Evolutionary conservation across 163 green algal species (phyloP), one percentile per base, ranked within the genome.

Genomic region (Coccomyxa subellipsoidea): DNA sequence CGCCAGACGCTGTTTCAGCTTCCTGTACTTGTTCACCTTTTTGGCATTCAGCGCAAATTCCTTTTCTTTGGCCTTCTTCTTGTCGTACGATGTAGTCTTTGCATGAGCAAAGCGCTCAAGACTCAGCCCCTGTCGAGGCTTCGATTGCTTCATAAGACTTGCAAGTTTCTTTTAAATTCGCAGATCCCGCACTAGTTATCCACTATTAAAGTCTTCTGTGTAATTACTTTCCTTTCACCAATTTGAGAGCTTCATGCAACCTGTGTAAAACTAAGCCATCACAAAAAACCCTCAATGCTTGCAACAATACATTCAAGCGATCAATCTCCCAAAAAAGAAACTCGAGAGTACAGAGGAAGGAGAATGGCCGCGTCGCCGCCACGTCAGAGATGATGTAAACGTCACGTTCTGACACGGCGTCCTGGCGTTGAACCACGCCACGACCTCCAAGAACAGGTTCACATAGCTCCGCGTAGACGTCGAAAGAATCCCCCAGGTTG

Each of bases 11-110:
- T 72, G 32, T 32, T 81, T 81, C 77, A 81, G n/a, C 12, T 81
- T 81, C 29, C 34, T 72, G 32, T 75, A 81, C 54, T 73, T 81
- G 31, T 81, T 81, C 0, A 81, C 47, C 40, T 81, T 79, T 37
- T 79, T 79, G 25, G 73, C 73, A 69, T 79, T 54, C 4, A 79
- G 9, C 12, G 73, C 73, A 69, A 54, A 34, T 10, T 79, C 73
- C 29, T 59, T 54, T 18, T 59, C 36, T 9, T 54, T 38, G 7
- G 18, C 18, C 7, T 32, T 27, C 73, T 79, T 54, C 37, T 79
- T 79, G 37, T 79, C 73, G 40, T 79, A 79, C 7, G 32, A 27
- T 10, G 37, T 37, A 23, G 18, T 31, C 37, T 79, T 79, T n/a
- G 73, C 73, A 9, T 34, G 18, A 9, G 73, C 73, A 66, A 79